Base-by-base conservation (phyloP, 2,329 filamentous ascomycete species). In the Thielaviopsis cerberus region DNA sequence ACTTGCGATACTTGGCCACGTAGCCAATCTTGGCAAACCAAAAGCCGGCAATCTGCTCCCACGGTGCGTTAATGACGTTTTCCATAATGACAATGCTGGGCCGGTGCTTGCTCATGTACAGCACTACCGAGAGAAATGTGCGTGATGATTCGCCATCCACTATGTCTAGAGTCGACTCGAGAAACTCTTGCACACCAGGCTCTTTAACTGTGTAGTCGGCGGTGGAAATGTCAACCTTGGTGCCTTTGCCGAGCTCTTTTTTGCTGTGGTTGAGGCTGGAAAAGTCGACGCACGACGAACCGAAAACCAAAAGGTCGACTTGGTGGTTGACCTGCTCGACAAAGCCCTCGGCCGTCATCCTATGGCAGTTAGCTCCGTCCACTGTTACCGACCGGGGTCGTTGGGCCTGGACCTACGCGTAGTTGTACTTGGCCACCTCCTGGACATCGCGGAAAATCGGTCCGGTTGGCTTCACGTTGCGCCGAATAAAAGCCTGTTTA, bases 201-300 rank as follows among this genome's bases (percentile, higher is more conserved):
- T 55, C 54, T 17, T 59, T 17, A 3, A 22, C n/a, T 4, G 53
- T 55, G 37, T 52, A 60, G 48, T 60, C 48, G 0, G 73, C 69
- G 58, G 76, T 76, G 1, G 69, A 69, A 41, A 71, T 68, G 0
- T 73, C 72, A 60, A 81, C 80, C 0, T 69, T 64, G 15, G 76
- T 63, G 8, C 80, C 15, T 55, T 59, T 61, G 20, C 53, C 48
- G 10, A 59, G 50, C 0, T 68, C 67, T 59, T 80, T 80, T 54
- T 71, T 77, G 0, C 60, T 62, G 7, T 55, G 61, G 66, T 89
- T 91, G 30, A 89, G 67, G 0, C 62, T 65, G 0, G 86, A 90
- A 62, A 85, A 86, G 64, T 90, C 86, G 1, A 87, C 83, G 63
- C 86, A 92, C 0, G 84, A 82, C 50, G 83, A 86, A 0, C 86